Percentiles rank a stretch among this genome's conserved stretches.
Conservation (phyloP, 371 early-diverging fungal genomes). For the Capillidium heterosporum region DNA sequence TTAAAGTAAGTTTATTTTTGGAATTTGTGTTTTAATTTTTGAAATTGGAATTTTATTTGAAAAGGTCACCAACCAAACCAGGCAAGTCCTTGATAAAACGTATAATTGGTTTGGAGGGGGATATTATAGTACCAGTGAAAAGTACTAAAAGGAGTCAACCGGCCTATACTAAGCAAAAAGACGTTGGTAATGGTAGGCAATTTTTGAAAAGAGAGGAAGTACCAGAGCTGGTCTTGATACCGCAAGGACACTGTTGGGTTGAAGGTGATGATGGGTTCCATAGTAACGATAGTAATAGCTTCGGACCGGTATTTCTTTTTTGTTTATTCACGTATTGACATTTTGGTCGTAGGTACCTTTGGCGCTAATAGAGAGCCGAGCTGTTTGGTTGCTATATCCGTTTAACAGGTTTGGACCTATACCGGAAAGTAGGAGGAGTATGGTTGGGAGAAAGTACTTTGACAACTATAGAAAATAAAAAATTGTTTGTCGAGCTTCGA, state of each 20-base stretch:
- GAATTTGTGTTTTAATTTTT: neutral
- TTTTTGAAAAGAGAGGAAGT: too few relatives aligned
- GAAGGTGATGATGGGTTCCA: conserved; percentile 80
- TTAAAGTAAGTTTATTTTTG: conserved; percentile 25
- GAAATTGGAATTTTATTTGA: neutral
- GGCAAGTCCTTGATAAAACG: conserved; percentile 56
- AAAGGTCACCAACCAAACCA: conserved; percentile 58
- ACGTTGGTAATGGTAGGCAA: too few relatives aligned
- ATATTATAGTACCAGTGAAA: conserved; percentile 41
- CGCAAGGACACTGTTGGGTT: conserved; percentile 81
- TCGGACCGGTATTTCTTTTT: conserved; percentile 47
- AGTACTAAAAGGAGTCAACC: conserved; percentile 8
- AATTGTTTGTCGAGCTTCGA: too few relatives aligned
- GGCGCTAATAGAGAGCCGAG: neutral
- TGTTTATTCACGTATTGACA: neutral
- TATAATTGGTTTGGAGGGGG: conserved; percentile 71
- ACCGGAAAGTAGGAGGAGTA: too few relatives aligned
- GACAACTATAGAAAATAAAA: too few relatives aligned
- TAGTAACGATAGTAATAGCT: conserved; percentile 67
- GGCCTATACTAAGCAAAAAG: conserved; percentile 9
- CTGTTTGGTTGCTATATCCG: neutral
- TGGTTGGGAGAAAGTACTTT: too few relatives aligned
- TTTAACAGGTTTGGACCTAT: conserved; percentile 3
- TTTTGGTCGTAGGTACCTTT: neutral
- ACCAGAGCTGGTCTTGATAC: conserved; percentile 21